These are phyloP conservation scores for Alternaria consortialis DNA, from an alignment of 2,329 filamentous ascomycete genomes.

Conservation along the genomic window DNA sequence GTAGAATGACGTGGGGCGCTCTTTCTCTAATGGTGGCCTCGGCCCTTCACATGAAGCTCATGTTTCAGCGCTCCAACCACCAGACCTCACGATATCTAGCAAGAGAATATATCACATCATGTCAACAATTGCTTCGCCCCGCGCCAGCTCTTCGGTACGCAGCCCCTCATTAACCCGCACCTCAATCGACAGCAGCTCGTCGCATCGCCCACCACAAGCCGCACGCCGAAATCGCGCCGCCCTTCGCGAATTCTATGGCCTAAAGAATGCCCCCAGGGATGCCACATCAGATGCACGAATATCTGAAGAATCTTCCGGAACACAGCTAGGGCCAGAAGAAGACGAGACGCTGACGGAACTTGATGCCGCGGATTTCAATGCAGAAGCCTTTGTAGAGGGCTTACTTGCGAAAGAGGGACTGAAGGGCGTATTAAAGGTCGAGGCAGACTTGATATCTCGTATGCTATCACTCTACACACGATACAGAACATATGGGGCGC, in stretches of 20 bases:
- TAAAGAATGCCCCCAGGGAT: conserved; percentile 62
- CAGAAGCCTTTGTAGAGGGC: conserved; percentile 71
- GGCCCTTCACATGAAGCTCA: conserved; percentile 25
- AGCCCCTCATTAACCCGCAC: conserved; percentile 81
- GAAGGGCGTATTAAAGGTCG: conserved; percentile 73
- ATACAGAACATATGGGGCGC: background rate
- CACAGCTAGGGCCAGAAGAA: conserved; percentile 52
- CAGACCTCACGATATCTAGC: background rate
- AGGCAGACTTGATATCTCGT: conserved; percentile 71
- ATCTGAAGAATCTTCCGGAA: conserved; percentile 42
- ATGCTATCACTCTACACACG: conserved; percentile 17
- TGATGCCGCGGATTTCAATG: conserved; percentile 76
- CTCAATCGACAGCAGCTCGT: conserved; percentile 63
- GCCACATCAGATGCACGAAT: conserved; percentile 36
- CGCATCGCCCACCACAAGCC: conserved; percentile 51
- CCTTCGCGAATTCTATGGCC: conserved; percentile 93
- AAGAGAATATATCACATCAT: conserved; percentile 47
- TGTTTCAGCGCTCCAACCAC: conserved; percentile 4
- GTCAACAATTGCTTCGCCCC: conserved; percentile 69
- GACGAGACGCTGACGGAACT: conserved; percentile 73
- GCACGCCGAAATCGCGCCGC: conserved; percentile 79
- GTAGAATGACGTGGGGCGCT: conserved; percentile 32
- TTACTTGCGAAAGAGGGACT: conserved; percentile 70
- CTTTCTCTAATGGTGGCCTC: conserved; percentile 26
- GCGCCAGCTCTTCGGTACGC: conserved; percentile 65